Conservation (phyloP, 192 early-diverging fungal genomes). For the Funneliformis geosporum region DNA sequence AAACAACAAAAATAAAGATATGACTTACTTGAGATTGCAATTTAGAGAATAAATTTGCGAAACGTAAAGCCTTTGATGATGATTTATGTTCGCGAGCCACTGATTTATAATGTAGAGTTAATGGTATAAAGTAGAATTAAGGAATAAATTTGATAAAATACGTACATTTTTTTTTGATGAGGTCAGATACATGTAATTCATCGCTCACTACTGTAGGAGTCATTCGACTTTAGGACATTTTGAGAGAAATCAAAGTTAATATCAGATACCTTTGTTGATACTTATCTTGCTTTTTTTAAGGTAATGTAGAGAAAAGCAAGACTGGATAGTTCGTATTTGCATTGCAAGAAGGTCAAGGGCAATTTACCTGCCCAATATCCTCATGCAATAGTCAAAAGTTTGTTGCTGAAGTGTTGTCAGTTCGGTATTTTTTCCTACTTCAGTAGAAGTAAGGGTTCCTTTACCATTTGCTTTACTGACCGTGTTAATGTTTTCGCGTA, state of each 20-base stretch:
- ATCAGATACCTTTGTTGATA: background rate
- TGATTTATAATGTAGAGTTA: constrained; percentile 32
- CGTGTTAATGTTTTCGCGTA: constrained; percentile 1
- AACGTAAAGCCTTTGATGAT: constrained; percentile 55
- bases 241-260: background rate
- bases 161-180: constrained; percentile 66
- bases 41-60: constrained; percentile 61
- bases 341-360: background rate
- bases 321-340: background rate
- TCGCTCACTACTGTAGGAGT: constrained; percentile 55
- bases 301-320: background rate
- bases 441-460: background rate
- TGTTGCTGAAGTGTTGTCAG: constrained; percentile 9
- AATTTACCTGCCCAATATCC: constrained; percentile 29
- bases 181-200: constrained; percentile 57
- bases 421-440: background rate
- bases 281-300: background rate
- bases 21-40: constrained; percentile 47
- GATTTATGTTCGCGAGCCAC: constrained; percentile 57
- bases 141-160: background rate
- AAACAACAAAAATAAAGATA: background rate
- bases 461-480: background rate
- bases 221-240: constrained; percentile 54
- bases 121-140: background rate
- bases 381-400: constrained; percentile 25